Evolutionary conservation across 768 basidiomycete genomes (phyloP), one percentile per base, ranked within the genome.

Genomic region (Clitopilus hobsonii): DNA sequence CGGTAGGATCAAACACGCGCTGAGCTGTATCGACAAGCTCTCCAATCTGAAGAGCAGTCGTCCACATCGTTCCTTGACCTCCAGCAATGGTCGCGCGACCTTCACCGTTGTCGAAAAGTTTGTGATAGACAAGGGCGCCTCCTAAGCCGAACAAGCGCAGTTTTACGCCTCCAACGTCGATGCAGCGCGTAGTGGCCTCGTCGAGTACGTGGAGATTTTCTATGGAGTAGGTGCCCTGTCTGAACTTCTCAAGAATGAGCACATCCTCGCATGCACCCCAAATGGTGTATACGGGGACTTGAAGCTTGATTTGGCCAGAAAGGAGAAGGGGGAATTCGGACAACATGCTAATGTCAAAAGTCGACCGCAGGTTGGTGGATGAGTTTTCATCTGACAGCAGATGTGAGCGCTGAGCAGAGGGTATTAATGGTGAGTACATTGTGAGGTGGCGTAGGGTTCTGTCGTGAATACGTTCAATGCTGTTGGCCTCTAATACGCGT

Each of bases 251-350:
- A 59, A 98, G 76, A 38, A 99, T 81, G 51, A 83, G 63, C 32
- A 99, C 93, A 66, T 99, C 97, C 72, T 99, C 97, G 65, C 96
- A 97, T 22, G 96, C 92, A 24, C 97, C 97, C 85, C 91, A 96
- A 30, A 98, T 92, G 52, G 95, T 94, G 74, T 88, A 99, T 11
- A 98, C 93, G 41, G 97, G 97, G 7, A 98, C 83, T 53, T 87
- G 81, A 54, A 99, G 85, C 66, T 90, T 92, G 74, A 99, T 82
- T 59, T 94, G 88, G 47, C 94, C 94, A 3, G 88, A 84, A 54
- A 96, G 84, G 3, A 99, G 83, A 23, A 91, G 82, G 4, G 95
- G 94, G 67, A 98, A 98, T 69, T 98, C 96, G 49, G 93, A 94
- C 51, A 98, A 84, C 61, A 89, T 84, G 66, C 81, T 84, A 49